phyloP scores from a whole-genome alignment of 179 eudicot genomes.

The Corrigiola litoralis region DNA sequence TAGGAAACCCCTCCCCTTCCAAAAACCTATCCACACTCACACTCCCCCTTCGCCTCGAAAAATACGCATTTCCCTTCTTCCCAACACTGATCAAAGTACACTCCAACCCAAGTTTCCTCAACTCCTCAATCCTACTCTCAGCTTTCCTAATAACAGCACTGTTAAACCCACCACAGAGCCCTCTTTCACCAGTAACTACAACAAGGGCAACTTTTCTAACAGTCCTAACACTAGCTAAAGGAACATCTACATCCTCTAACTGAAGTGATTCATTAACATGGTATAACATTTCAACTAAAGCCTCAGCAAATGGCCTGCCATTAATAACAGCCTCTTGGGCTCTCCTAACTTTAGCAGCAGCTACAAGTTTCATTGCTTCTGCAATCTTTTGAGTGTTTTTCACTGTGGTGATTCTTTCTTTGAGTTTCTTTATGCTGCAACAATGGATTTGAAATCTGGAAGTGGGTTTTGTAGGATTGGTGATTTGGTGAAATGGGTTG shows the following conservation, averaged over 20 bases:
- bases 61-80: slow-evolving; percentile 75
- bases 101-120: slow-evolving; percentile 49
- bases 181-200: slow-evolving; percentile 67
- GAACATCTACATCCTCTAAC: slow-evolving; percentile 62
- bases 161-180: slow-evolving; percentile 91
- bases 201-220: slow-evolving; percentile 73
- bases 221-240: slow-evolving; percentile 55
- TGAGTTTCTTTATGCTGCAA: slow-evolving; percentile 43
- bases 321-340: slow-evolving; percentile 80
- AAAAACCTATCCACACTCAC: slow-evolving; percentile 55
- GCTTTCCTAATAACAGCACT: slow-evolving; percentile 50
- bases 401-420: slow-evolving; percentile 54
- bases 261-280: slow-evolving; percentile 47
- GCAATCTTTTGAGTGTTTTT: slow-evolving; percentile 78
- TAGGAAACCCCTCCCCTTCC: slow-evolving; percentile 65
- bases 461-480: slow-evolving; percentile 20
- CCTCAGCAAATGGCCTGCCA: slow-evolving; percentile 65
- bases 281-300: slow-evolving; percentile 55
- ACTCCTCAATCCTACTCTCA: slow-evolving; percentile 53
- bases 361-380: slow-evolving; percentile 81
- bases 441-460: slow-evolving; percentile 28
- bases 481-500: slow-evolving; percentile 26
- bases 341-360: slow-evolving; percentile 78
- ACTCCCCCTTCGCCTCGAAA: slow-evolving; percentile 27
- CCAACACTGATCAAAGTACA: slow-evolving; percentile 73